A percentile compares a stretch with the other conserved stretches of the same genome.
Evolutionary conservation across 2,329 filamentous ascomycete species (phyloP).

Genomic region (Pseudocercospora macadamiae): DNA sequence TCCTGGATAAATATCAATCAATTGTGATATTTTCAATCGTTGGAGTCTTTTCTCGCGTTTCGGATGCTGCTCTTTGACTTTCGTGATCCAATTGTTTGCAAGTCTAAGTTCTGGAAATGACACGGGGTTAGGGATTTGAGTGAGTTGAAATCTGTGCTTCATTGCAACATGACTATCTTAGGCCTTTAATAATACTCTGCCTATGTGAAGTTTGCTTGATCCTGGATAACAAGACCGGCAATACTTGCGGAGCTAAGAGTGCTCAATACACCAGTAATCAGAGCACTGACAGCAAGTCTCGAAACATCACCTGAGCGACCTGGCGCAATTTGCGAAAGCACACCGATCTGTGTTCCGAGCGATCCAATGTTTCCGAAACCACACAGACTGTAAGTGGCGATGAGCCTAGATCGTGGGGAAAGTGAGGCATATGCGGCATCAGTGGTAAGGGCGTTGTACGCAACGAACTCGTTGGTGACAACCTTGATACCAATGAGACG

Average conservation of each 20-base stretch:
- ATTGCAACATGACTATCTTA: neutral
- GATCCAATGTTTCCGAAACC: constrained; percentile 79
- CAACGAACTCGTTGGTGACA: constrained; percentile 82
- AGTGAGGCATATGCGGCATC: constrained; percentile 60
- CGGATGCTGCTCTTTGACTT: too few relatives aligned
- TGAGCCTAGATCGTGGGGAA: constrained; percentile 72
- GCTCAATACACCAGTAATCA: constrained; percentile 75
- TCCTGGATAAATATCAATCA: too few relatives aligned
- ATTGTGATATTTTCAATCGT: too few relatives aligned
- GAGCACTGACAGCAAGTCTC: constrained; percentile 72
- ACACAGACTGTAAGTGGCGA: constrained; percentile 84
- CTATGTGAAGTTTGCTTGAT: constrained; percentile 41
- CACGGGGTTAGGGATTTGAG: too few relatives aligned
- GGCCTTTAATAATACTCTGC: neutral
- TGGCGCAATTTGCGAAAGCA: constrained; percentile 79
- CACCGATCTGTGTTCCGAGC: constrained; percentile 86
- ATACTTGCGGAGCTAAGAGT: constrained; percentile 79
- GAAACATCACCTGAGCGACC: constrained; percentile 74
- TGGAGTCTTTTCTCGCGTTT: too few relatives aligned
- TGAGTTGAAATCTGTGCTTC: too few relatives aligned
- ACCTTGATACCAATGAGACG: constrained; percentile 84
- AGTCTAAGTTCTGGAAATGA: too few relatives aligned
- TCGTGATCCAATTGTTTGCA: too few relatives aligned
- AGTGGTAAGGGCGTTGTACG: constrained; percentile 63
- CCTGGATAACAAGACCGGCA: constrained; percentile 72